Percentiles rank a stretch among this genome's conserved stretches.
Conservation (phyloP, 306 rosid species). For the Rosa multiflora region DNA sequence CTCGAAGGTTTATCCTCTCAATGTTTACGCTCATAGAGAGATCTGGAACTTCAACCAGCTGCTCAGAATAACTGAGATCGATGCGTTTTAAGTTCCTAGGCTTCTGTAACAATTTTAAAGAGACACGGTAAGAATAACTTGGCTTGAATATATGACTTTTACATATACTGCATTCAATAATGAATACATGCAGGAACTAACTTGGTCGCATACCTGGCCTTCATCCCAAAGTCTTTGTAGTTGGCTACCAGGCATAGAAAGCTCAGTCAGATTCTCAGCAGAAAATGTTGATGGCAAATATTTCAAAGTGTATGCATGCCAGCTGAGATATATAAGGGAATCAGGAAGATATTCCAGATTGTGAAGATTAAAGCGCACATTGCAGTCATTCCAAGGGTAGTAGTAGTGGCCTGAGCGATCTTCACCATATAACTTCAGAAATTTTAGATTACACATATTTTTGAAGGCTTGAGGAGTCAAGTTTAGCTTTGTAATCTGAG, state of each 20-base stretch:
- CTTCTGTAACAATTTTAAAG: neutral
- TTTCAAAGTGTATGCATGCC: slow-evolving; percentile 11
- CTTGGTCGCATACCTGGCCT: neutral
- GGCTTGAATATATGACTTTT: neutral
- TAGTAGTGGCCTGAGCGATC: neutral
- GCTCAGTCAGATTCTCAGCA: slow-evolving; percentile 12
- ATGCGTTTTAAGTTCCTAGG: neutral
- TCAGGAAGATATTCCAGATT: slow-evolving; percentile 21
- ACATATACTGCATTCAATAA: neutral
- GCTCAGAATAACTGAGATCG: neutral
- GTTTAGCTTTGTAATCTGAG: neutral
- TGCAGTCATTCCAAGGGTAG: too few species aligned
- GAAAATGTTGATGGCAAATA: slow-evolving; percentile 2
- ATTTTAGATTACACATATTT: slow-evolving; percentile 25
- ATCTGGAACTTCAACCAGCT: slow-evolving; percentile 18
- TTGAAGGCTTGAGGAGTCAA: slow-evolving; percentile 24
- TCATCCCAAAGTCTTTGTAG: slow-evolving; percentile 4
- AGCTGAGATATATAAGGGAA: slow-evolving; percentile 16
- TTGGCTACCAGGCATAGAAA: neutral
- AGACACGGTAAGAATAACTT: neutral
- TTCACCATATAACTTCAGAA: slow-evolving; percentile 2
- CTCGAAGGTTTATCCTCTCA: neutral
- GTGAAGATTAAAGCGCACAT: neutral
- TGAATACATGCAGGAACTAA: neutral
- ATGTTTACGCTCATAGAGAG: slow-evolving; percentile 11